A percentile compares a stretch with the other conserved stretches of the same genome.
Conservation (phyloP, 2,329 filamentous ascomycete genomes). For the Alternaria infectoria region DNA sequence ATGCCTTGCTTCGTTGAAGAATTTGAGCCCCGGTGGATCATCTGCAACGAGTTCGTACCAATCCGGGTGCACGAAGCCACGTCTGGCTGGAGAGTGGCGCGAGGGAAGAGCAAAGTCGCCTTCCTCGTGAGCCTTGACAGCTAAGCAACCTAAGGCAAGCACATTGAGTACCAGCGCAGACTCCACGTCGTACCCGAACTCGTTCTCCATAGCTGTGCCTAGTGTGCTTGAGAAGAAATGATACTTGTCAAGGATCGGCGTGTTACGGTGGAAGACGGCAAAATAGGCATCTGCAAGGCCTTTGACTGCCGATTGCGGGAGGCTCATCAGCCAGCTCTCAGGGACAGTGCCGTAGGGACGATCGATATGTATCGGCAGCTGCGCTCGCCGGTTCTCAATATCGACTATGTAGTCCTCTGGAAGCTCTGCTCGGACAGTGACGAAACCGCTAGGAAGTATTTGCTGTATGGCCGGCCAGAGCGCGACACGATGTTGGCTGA, state of each 20-base stretch:
- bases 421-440: constrained; percentile 47
- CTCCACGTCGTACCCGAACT: constrained; percentile 60
- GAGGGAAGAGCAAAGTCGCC: constrained; percentile 55
- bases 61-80: constrained; percentile 37
- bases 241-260: constrained; percentile 60
- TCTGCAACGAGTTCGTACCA: constrained; percentile 46
- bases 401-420: constrained; percentile 58
- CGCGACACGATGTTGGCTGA: constrained; percentile 59
- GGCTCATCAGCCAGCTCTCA: constrained; percentile 53
- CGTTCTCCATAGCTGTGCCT: constrained; percentile 55
- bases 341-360: constrained; percentile 44
- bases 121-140: constrained; percentile 57
- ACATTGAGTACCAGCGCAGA: constrained; percentile 59
- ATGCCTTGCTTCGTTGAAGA: constrained; percentile 62
- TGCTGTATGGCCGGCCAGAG: constrained; percentile 57
- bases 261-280: constrained; percentile 61
- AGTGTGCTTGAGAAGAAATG: constrained; percentile 60
- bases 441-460: constrained; percentile 52
- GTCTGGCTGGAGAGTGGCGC: constrained; percentile 13
- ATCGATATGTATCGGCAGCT: constrained; percentile 49
- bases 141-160: constrained; percentile 59
- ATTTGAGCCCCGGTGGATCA: constrained; percentile 56
- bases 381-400: constrained; percentile 55
- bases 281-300: constrained; percentile 62
- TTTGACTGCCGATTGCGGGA: constrained; percentile 58